Conservation (phyloP, 2,329 filamentous ascomycete genomes). For the Tolypocladium inflatum region DNA sequence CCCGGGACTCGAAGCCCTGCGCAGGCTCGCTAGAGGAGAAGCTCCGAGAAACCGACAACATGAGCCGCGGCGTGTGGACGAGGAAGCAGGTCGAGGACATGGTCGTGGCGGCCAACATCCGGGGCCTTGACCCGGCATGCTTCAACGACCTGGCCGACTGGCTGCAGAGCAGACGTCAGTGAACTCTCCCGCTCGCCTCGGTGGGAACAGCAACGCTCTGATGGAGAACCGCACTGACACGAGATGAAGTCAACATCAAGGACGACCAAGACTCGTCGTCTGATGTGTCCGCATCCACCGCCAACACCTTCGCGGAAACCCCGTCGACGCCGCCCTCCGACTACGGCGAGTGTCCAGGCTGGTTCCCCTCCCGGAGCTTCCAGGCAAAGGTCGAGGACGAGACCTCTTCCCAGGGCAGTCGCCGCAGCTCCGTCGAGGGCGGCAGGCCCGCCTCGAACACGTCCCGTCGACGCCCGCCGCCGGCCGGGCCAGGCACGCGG, state of each 20-base stretch:
- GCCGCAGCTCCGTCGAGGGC: neutral
- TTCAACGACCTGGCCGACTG: slow-evolving; percentile 6
- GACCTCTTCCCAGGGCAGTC: neutral
- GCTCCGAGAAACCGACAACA: neutral
- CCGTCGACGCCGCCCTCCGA: neutral
- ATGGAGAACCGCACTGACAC: neutral
- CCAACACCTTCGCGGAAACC: neutral
- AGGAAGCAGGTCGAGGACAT: slow-evolving; percentile 10
- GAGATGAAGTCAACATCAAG: slow-evolving; percentile 9
- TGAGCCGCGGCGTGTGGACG: neutral
- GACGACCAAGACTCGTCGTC: slow-evolving; percentile 5
- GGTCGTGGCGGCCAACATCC: slow-evolving; percentile 6
- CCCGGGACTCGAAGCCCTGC: neutral
- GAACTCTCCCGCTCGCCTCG: neutral
- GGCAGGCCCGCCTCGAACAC: neutral
- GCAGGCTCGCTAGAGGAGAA: neutral
- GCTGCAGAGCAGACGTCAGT: slow-evolving; percentile 2
- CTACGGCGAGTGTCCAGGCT: neutral
- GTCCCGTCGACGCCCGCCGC: neutral
- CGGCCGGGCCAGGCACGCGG: neutral
- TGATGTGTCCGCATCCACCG: neutral
- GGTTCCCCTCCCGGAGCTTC: neutral
- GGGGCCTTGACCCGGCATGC: slow-evolving; percentile 4
- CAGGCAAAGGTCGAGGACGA: neutral
- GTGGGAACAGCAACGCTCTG: neutral